Evolutionary conservation across 1,284 basidiomycete species (phyloP), one percentile per base, ranked within the genome.

Genomic region (Microbotryomycetes sp.): DNA sequence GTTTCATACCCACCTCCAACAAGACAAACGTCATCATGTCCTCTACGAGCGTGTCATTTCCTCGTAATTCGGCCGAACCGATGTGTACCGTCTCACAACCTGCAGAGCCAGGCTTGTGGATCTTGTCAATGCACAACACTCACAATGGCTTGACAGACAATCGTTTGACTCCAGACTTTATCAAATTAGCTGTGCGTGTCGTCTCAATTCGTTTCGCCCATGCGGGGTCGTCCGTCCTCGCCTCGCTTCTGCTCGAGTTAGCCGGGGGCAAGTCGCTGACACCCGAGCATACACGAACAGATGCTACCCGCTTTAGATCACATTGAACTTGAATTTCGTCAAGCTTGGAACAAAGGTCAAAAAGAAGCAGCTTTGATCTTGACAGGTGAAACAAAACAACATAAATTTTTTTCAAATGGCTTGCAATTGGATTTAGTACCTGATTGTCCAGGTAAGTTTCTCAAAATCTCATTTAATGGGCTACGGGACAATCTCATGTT

Each of bases 91-190:
- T 47, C 31, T 22, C 45, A 7, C 12, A 42, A 42, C 45, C 45
- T 23, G 32, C 53, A 3, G 19, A 14, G 63, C 63, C 19, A 9
- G 62, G 62, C 0, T 57, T 71, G 4, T 72, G 51, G 42, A 22
- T 68, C 2, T 42, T 70, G 5, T 29, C 51, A 28, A 65, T 72
- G 61, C 45, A 62, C 46, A 58, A 64, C 49, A n/a, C n/a, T n/a
- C n/a, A n/a, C n/a, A n/a, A n/a, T n/a, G n/a, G n/a, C n/a, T 5
- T 23, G n/a, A 67, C 67, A 6, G 71, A 72, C 54, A 72, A 72
- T 55, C 28, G 71, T 6, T 55, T 72, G 32, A 65, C 66, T 2
- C 67, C 67, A 2, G 50, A 56, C 32, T 64, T 59, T 54, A 64
- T 67, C 51, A 56, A 58, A 36, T 22, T 58, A n/a, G 31, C 65